Evolutionary conservation across 768 basidiomycete genomes (phyloP).

Genomic region (Hebeloma cylindrosporum): DNA sequence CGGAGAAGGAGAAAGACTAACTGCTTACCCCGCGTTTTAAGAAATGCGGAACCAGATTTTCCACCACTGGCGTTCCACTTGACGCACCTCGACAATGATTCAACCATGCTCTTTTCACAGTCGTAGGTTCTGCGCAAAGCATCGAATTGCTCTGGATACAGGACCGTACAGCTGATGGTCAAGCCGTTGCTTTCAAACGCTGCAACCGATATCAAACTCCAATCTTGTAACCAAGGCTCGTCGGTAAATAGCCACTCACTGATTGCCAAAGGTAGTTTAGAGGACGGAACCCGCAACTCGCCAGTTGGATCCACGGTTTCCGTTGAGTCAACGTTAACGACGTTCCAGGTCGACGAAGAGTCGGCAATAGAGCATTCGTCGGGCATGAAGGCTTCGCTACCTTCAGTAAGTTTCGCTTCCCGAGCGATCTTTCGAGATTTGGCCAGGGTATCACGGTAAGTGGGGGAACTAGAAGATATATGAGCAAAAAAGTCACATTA

Average conservation of each 20-base stretch:
- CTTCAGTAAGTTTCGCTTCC: constrained; percentile 57
- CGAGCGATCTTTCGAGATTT: constrained; percentile 70
- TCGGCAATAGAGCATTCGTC: constrained; percentile 83
- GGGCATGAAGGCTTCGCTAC: constrained; percentile 88
- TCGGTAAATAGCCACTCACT: constrained; percentile 46
- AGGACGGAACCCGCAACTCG: constrained; percentile 72
- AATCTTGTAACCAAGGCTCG: neutral
- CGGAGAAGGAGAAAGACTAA: neutral
- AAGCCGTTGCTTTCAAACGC: constrained; percentile 90
- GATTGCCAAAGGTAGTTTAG: constrained; percentile 79
- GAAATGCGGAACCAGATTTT: constrained; percentile 94
- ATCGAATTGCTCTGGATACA: constrained; percentile 97
- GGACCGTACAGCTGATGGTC: constrained; percentile 89
- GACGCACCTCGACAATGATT: constrained; percentile 89
- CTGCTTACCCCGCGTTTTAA: constrained; percentile 83
- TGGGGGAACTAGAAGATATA: constrained; percentile 58
- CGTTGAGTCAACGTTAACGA: constrained; percentile 76
- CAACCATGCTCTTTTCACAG: constrained; percentile 91
- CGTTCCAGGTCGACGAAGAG: constrained; percentile 88
- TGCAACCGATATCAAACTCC: constrained; percentile 29
- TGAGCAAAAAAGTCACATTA: neutral
- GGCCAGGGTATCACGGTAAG: constrained; percentile 77
- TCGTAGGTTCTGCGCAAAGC: constrained; percentile 89
- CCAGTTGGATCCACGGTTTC: constrained; percentile 73
- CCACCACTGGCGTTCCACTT: constrained; percentile 97